Percentiles rank a stretch among this genome's conserved stretches.
Conservation (phyloP, 225 moss, liverwort and hornwort genomes). For the Polytrichum commune region DNA sequence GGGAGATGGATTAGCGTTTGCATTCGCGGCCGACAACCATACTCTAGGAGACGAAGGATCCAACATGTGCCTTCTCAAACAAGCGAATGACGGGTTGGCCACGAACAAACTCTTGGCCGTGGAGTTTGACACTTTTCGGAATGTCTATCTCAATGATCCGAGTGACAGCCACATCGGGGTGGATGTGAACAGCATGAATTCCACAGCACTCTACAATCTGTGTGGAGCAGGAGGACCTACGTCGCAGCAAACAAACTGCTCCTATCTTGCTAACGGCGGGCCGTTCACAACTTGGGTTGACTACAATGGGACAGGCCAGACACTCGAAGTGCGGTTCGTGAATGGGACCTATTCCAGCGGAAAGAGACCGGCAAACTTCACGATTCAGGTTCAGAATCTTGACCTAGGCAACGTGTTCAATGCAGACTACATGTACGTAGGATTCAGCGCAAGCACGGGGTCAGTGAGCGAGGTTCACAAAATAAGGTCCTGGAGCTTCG, state of each 20-base stretch:
- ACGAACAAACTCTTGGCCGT: slow-evolving; percentile 40
- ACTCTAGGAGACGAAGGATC: not conserved
- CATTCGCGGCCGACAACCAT: slow-evolving; percentile 10
- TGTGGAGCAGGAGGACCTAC: not conserved
- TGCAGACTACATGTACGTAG: slow-evolving; percentile 18
- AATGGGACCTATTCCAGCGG: not conserved
- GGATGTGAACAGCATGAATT: slow-evolving; percentile 15
- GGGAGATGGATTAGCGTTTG: slow-evolving; percentile 48
- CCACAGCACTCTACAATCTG: slow-evolving; percentile 12
- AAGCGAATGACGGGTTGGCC: not conserved
- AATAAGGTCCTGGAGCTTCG: slow-evolving; percentile 20
- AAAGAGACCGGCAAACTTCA: slow-evolving; percentile 2
- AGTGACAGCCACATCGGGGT: slow-evolving; percentile 32
- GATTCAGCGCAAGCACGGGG: slow-evolving; percentile 9
- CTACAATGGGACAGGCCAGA: slow-evolving; percentile 25
- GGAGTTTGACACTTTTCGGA: slow-evolving; percentile 42
- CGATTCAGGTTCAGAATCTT: not conserved
- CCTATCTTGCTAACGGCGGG: slow-evolving; percentile 25
- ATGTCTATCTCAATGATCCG: slow-evolving; percentile 17
- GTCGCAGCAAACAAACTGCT: not conserved
- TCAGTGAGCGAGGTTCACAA: slow-evolving; percentile 9
- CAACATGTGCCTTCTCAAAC: slow-evolving; percentile 29
- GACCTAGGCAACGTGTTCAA: slow-evolving; percentile 1
- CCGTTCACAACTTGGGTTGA: slow-evolving; percentile 46
- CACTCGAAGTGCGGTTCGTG: slow-evolving; percentile 21